These are phyloP conservation scores for Gossypium davidsonii DNA, from an alignment of 441 rosid species.

Conservation along the genomic window DNA sequence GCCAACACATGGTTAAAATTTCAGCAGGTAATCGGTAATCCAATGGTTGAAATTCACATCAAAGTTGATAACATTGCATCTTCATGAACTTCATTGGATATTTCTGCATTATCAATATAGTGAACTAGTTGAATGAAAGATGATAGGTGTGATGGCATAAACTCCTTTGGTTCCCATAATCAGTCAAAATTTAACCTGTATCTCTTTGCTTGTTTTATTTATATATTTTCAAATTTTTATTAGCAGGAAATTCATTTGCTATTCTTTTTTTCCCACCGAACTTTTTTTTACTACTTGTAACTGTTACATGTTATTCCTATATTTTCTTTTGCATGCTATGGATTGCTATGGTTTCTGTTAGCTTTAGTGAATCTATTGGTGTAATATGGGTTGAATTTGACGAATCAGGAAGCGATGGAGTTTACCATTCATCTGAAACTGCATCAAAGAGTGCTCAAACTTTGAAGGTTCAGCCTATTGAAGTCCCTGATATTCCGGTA, in stretches of 20 bases:
- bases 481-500: conserved; percentile 59
- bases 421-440: conserved; percentile 50
- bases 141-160: not conserved
- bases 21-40: conserved; percentile 62
- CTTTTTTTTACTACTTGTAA: not conserved
- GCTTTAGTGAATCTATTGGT: not conserved
- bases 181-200: not conserved
- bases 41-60: not conserved
- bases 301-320: not conserved
- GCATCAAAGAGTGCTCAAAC: conserved; percentile 59
- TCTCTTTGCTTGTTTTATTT: not conserved
- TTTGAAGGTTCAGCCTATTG: conserved; percentile 79
- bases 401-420: conserved; percentile 48
- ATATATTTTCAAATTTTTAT: not conserved
- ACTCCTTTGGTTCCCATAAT: not conserved
- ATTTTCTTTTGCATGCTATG: not conserved
- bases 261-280: not conserved
- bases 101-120: not conserved
- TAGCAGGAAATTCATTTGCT: not conserved
- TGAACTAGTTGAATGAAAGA: conserved; percentile 9
- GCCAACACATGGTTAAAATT: conserved; percentile 46
- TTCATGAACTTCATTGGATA: not conserved
- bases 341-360: not conserved
- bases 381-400: conserved; percentile 14
- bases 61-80: not conserved